phyloP scores from a whole-genome alignment of 306 rosid species.

The Luffa acutangula region DNA sequence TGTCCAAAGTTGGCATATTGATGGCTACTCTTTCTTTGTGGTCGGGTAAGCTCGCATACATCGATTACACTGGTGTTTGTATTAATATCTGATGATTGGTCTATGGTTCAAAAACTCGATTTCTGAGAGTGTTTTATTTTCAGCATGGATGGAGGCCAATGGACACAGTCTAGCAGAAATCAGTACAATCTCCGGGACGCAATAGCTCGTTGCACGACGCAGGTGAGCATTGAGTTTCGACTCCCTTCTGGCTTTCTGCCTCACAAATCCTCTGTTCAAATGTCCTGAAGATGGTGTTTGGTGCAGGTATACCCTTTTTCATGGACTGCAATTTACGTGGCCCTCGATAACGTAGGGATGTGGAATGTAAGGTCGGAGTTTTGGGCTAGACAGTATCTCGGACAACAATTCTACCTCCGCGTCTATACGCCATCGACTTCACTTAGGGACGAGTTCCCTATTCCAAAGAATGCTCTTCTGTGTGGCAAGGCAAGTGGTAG shows the following conservation, averaged over 20 bases:
- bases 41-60: constrained; percentile 11
- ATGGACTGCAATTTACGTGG: constrained; percentile 15
- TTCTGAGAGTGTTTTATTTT: background rate
- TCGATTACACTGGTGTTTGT: background rate
- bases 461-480: constrained; percentile 19
- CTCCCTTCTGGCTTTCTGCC: background rate
- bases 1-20: constrained; percentile 15
- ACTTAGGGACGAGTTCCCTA: constrained; percentile 15
- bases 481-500: constrained; percentile 16
- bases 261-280: background rate
- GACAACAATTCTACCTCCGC: constrained; percentile 16
- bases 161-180: constrained; percentile 10
- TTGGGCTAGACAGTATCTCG: constrained; percentile 14
- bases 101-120: background rate
- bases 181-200: constrained; percentile 19
- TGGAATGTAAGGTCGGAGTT: constrained; percentile 19
- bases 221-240: background rate
- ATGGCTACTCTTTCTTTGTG: constrained; percentile 18
- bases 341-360: constrained; percentile 12
- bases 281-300: background rate
- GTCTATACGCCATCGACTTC: constrained; percentile 14
- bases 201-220: constrained; percentile 14
- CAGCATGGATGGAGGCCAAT: constrained; percentile 20
- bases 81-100: background rate
- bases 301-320: constrained; percentile 15